Conservation (phyloP, 2,329 filamentous ascomycete species). For the Stachybotrys elegans region DNA sequence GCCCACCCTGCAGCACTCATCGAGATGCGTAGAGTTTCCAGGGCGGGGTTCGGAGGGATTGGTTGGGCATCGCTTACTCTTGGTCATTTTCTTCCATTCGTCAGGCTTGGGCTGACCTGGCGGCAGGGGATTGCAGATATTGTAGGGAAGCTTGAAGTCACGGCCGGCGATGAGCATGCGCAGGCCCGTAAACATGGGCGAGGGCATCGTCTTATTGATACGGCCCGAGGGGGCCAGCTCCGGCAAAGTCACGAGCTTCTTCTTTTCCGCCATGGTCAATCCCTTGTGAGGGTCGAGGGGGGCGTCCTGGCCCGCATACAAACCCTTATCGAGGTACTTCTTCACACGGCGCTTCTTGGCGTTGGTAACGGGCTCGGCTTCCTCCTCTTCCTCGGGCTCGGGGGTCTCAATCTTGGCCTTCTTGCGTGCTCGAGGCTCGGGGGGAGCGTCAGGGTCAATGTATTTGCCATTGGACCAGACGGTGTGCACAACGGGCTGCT, state of each 20-base stretch:
- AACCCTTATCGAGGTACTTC: conserved; percentile 74
- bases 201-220: conserved; percentile 57
- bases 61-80: conserved; percentile 61
- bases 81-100: conserved; percentile 87
- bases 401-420: conserved; percentile 21
- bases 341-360: conserved; percentile 51
- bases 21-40: no score
- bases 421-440: conserved; percentile 32
- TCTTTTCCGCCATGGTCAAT: conserved; percentile 46
- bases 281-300: conserved; percentile 42
- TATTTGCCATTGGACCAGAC: conserved; percentile 63
- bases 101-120: conserved; percentile 85
- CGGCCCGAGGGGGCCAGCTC: conserved; percentile 41
- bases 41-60: no score
- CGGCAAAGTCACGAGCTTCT: conserved; percentile 40
- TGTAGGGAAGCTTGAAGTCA: conserved; percentile 85
- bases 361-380: conserved; percentile 33
- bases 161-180: conserved; percentile 65
- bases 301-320: conserved; percentile 77
- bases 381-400: conserved; percentile 16
- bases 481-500: conserved; percentile 50
- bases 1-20: no score
- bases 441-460: conserved; percentile 39
- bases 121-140: conserved; percentile 82
- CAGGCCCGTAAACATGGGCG: conserved; percentile 75